Conservation (phyloP, 208 protist genomes). For the Blechomonas ayalai region DNA sequence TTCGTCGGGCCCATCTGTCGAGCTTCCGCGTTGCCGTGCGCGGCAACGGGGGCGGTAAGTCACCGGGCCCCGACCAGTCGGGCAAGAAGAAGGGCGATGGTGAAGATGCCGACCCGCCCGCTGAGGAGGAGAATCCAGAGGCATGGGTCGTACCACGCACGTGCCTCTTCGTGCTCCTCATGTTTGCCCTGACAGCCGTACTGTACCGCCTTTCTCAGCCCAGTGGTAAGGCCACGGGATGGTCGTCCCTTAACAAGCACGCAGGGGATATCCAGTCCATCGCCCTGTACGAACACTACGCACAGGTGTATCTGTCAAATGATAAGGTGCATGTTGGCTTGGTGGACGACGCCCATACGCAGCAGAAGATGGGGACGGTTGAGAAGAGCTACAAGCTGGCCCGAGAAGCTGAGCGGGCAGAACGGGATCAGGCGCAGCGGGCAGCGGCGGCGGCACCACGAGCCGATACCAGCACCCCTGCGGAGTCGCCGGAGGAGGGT, state of each 20-base stretch:
- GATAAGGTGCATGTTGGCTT: conserved; percentile 48
- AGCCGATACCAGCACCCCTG: neutral
- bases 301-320: conserved; percentile 37
- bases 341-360: conserved; percentile 49
- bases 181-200: conserved; percentile 30
- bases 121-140: conserved; percentile 33
- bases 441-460: neutral
- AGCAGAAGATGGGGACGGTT: conserved; percentile 32
- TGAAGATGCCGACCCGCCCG: conserved; percentile 1
- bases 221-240: conserved; percentile 28
- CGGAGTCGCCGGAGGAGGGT: neutral
- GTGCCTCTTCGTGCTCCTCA: conserved; percentile 45
- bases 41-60: no score
- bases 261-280: conserved; percentile 29
- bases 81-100: neutral
- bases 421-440: conserved; percentile 5
- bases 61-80: no score
- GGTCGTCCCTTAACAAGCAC: conserved; percentile 32
- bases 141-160: conserved; percentile 48
- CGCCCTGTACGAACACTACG: conserved; percentile 48
- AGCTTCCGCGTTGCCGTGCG: no score
- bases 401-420: conserved; percentile 2
- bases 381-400: conserved; percentile 23
- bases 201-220: conserved; percentile 42
- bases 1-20: no score